Percentiles rank a stretch among this genome's conserved stretches.
phyloP scores from a whole-genome alignment of 306 rosid genomes.

The Quercus cerris region DNA sequence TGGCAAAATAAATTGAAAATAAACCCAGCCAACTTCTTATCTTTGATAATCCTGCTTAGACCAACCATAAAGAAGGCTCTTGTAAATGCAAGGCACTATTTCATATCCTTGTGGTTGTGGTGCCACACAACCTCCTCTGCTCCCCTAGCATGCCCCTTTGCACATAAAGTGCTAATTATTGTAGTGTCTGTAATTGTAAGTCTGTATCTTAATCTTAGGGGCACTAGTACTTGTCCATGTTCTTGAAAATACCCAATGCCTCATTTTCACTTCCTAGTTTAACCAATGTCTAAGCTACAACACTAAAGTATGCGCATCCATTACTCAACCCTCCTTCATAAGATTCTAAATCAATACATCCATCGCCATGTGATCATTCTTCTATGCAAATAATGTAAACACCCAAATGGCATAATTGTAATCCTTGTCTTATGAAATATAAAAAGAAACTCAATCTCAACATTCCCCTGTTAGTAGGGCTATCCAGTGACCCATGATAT shows the following conservation, averaged over 20 bases:
- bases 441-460: slow-evolving; percentile 58
- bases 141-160: slow-evolving; percentile 68
- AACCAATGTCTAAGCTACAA: slow-evolving; percentile 56
- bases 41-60: slow-evolving; percentile 64
- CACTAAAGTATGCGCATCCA: slow-evolving; percentile 58
- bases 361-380: slow-evolving; percentile 61
- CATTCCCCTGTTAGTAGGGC: slow-evolving; percentile 33
- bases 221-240: slow-evolving; percentile 56
- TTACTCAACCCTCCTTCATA: slow-evolving; percentile 47
- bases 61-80: slow-evolving; percentile 76
- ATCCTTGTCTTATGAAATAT: slow-evolving; percentile 65
- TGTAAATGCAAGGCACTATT: slow-evolving; percentile 43
- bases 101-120: slow-evolving; percentile 70
- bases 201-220: slow-evolving; percentile 32
- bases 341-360: slow-evolving; percentile 62
- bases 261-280: slow-evolving; percentile 68
- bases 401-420: slow-evolving; percentile 58
- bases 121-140: slow-evolving; percentile 79
- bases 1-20: slow-evolving; percentile 64
- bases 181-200: slow-evolving; percentile 47
- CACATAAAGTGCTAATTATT: slow-evolving; percentile 59
- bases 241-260: slow-evolving; percentile 78
- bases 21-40: slow-evolving; percentile 61
- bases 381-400: slow-evolving; percentile 35
- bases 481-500: too few species aligned